Conservation (phyloP, 345 rosid genomes). For the Corchorus capsularis region DNA sequence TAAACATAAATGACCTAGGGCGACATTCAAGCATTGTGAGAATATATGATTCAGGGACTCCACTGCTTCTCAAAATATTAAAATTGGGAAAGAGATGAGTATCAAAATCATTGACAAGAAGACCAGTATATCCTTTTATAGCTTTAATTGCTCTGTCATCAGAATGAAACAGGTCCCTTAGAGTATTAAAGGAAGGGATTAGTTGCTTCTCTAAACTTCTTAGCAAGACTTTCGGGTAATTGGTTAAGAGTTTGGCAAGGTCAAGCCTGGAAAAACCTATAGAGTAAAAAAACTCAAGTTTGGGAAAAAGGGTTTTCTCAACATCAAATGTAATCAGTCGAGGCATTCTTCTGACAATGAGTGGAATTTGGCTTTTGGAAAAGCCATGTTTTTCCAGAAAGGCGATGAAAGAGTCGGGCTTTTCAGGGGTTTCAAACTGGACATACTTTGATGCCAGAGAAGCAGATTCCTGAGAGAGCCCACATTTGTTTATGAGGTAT, state of each 20-base stretch:
- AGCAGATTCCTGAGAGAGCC: constrained; percentile 39
- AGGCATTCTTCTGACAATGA: background rate
- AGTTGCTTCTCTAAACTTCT: constrained; percentile 17
- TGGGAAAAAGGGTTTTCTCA: constrained; percentile 32
- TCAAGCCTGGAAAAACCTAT: constrained; percentile 22
- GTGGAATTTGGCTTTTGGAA: constrained; percentile 21
- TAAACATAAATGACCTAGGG: background rate
- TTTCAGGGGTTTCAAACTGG: constrained; percentile 23
- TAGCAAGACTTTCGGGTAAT: background rate
- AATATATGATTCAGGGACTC: constrained; percentile 17
- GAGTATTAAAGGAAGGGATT: constrained; percentile 8
- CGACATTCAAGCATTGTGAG: background rate
- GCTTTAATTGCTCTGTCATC: background rate
- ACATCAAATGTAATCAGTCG: constrained; percentile 6
- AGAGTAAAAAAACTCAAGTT: constrained; percentile 27
- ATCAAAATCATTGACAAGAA: background rate
- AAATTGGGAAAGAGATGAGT: background rate
- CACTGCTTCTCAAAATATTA: background rate
- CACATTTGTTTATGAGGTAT: constrained; percentile 37
- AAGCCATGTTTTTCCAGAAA: constrained; percentile 25
- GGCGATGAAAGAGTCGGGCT: constrained; percentile 22
- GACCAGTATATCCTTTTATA: background rate
- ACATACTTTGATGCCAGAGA: constrained; percentile 10
- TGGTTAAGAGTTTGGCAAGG: background rate
- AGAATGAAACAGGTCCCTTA: constrained; percentile 14